Conservation (phyloP, 2,329 filamentous ascomycete genomes). For the Periconia sp. region DNA sequence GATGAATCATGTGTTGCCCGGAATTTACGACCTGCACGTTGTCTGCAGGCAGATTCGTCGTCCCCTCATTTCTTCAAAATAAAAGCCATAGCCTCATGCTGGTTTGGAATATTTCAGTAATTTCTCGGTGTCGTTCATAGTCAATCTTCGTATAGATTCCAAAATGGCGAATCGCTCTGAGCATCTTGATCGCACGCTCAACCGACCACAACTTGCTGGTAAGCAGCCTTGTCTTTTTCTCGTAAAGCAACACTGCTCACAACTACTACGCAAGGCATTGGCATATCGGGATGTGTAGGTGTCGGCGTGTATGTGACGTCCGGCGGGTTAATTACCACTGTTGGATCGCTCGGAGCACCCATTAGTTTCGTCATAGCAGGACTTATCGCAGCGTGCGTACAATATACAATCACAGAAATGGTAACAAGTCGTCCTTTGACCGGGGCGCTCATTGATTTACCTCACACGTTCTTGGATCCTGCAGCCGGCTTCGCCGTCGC, state of each 20-base stretch:
- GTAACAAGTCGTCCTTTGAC: slow-evolving; percentile 17
- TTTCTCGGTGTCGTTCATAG: no score
- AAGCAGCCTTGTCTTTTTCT: background rate
- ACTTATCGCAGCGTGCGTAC: slow-evolving; percentile 17
- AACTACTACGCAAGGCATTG: background rate
- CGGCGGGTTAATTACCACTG: slow-evolving; percentile 17
- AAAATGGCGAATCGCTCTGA: background rate
- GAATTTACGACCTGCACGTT: no score
- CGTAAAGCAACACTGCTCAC: background rate
- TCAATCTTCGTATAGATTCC: background rate
- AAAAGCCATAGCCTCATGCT: no score
- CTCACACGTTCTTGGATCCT: slow-evolving; percentile 23
- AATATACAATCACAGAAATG: slow-evolving; percentile 25
- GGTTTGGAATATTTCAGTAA: no score
- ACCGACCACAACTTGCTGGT: background rate
- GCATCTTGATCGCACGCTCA: background rate
- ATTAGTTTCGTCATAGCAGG: slow-evolving; percentile 23
- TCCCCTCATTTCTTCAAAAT: no score
- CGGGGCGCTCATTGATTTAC: slow-evolving; percentile 22
- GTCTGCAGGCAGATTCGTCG: no score
- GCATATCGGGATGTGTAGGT: background rate
- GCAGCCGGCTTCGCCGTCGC: slow-evolving; percentile 23
- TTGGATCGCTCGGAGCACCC: slow-evolving; percentile 21
- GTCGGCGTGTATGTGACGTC: background rate
- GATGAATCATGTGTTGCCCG: no score